phyloP scores from a whole-genome alignment of 1,139 yeast species.

The Geotrichum bryndzae region DNA sequence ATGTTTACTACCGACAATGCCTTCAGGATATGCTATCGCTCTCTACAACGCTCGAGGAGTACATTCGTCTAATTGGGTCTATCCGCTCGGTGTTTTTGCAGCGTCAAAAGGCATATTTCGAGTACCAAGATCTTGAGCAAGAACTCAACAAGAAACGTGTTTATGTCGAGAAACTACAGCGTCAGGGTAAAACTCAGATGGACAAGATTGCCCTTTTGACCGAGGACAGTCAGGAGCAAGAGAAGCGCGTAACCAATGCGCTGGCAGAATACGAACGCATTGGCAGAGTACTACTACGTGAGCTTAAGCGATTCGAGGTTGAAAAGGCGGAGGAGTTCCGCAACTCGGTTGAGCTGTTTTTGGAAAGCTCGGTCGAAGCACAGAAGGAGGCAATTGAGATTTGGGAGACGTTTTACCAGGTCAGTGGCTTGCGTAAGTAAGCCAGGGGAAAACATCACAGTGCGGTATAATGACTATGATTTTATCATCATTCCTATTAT shows the following conservation, averaged over 20 bases:
- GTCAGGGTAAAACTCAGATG: constrained; percentile 53
- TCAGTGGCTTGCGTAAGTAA: background rate
- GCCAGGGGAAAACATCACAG: background rate
- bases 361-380: constrained; percentile 86
- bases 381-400: constrained; percentile 92
- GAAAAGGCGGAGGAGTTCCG: constrained; percentile 83
- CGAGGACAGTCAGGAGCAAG: constrained; percentile 54
- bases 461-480: background rate
- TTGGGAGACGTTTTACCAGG: constrained; percentile 69
- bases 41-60: constrained; percentile 85
- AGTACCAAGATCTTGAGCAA: constrained; percentile 48
- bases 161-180: constrained; percentile 49
- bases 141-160: constrained; percentile 45
- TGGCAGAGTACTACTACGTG: constrained; percentile 60
- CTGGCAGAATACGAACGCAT: constrained; percentile 57
- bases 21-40: constrained; percentile 81
- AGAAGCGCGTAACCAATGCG: constrained; percentile 50
- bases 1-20: constrained; percentile 70
- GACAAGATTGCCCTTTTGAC: constrained; percentile 54
- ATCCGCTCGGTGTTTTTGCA: constrained; percentile 70
- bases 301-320: constrained; percentile 62
- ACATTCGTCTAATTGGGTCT: constrained; percentile 70
- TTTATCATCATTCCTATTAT: background rate
- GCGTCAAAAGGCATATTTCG: constrained; percentile 62
- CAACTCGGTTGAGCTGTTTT: constrained; percentile 80